Conservation (phyloP, 345 rosid species). For the Laguncularia racemosa region DNA sequence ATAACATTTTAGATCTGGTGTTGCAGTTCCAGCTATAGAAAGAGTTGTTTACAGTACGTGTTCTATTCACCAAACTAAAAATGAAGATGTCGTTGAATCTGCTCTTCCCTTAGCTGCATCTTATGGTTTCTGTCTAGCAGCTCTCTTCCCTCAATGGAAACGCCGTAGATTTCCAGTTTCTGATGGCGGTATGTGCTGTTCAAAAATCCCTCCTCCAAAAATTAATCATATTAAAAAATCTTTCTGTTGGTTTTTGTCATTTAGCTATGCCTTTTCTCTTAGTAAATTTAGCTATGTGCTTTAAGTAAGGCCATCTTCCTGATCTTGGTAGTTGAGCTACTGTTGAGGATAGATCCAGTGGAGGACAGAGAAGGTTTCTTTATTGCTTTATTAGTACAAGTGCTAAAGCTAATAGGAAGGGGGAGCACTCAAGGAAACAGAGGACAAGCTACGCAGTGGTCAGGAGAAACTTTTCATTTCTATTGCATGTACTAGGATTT, state of each 20-base stretch:
- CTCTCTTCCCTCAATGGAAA: constrained; percentile 71
- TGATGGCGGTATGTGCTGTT: constrained; percentile 51
- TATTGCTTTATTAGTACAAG: constrained; percentile 44
- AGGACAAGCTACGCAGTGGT: no score
- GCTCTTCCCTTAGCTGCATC: constrained; percentile 46
- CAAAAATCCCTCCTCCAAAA: no score
- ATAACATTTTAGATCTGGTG: background rate
- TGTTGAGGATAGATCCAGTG: constrained; percentile 40
- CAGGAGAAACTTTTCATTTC: no score
- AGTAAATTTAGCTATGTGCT: no score
- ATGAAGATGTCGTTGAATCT: constrained; percentile 75
- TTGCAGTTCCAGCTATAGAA: constrained; percentile 54
- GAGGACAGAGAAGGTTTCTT: constrained; percentile 90
- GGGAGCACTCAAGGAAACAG: background rate
- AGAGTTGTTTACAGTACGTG: constrained; percentile 88
- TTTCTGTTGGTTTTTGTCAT: no score
- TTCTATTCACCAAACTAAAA: constrained; percentile 77
- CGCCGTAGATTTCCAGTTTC: constrained; percentile 70
- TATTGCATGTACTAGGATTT: no score
- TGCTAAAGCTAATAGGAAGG: background rate
- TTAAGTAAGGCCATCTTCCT: no score
- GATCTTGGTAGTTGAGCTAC: no score
- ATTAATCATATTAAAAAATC: background rate
- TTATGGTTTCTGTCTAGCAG: constrained; percentile 46
- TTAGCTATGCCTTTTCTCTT: background rate